Evolutionary conservation across 805 yeast species (phyloP).

Genomic region (Wickerhamiella kazuoi): DNA sequence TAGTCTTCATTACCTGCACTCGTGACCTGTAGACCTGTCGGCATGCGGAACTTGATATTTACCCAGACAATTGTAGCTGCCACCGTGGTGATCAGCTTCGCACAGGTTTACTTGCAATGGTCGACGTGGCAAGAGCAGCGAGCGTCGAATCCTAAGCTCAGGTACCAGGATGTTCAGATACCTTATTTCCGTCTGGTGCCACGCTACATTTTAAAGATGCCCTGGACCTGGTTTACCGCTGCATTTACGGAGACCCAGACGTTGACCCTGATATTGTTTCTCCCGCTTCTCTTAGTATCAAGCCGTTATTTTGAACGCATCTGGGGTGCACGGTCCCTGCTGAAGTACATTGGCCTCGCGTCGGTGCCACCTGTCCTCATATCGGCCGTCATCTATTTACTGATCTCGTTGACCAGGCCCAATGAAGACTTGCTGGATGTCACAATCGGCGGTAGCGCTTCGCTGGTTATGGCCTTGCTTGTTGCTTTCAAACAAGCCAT

Average conservation of each 20-base stretch:
- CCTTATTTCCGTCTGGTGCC: neutral
- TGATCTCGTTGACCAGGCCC: neutral
- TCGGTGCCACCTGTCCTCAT: constrained; percentile 20
- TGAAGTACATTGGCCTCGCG: constrained; percentile 33
- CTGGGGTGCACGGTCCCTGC: constrained; percentile 33
- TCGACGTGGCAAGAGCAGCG: neutral
- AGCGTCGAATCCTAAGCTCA: neutral
- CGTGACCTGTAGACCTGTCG: too few relatives aligned
- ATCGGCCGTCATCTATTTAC: constrained; percentile 13
- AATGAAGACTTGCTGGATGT: neutral
- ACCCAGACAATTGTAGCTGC: neutral
- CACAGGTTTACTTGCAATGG: neutral
- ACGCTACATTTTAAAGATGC: neutral
- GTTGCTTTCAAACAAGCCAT: constrained; percentile 47
- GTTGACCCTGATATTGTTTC: constrained; percentile 22
- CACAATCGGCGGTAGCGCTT: constrained; percentile 31
- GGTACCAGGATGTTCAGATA: neutral
- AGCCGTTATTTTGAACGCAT: constrained; percentile 45
- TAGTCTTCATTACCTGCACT: too few relatives aligned
- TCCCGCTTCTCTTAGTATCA: constrained; percentile 27
- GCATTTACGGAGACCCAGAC: constrained; percentile 28
- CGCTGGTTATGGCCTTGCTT: constrained; percentile 35
- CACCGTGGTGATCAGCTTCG: neutral
- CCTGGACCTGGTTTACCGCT: constrained; percentile 32
- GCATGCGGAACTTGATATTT: neutral